phyloP scores from a whole-genome alignment of 2,329 filamentous ascomycete species.

The Keithomyces neogunnii region DNA sequence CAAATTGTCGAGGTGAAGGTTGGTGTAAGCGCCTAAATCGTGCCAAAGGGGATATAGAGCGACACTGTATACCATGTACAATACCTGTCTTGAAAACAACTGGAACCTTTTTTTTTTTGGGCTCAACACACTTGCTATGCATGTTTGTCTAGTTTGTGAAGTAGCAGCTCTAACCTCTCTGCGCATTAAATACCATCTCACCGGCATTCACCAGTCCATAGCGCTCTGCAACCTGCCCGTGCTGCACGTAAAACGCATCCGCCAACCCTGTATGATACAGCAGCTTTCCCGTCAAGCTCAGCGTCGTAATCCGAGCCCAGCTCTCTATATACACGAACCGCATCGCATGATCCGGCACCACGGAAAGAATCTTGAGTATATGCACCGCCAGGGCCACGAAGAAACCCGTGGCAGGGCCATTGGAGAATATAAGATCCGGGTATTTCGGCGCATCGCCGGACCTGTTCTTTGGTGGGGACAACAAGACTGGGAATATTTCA shows the following conservation, averaged over 20 bases:
- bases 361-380: constrained; percentile 34
- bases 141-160: background rate
- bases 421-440: constrained; percentile 73
- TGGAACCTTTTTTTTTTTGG: background rate
- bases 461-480: constrained; percentile 19
- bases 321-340: constrained; percentile 83
- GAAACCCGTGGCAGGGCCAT: constrained; percentile 83
- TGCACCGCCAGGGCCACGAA: constrained; percentile 53
- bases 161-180: constrained; percentile 10
- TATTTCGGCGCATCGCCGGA: constrained; percentile 27
- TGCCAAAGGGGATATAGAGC: background rate
- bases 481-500: constrained; percentile 51
- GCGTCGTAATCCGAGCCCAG: constrained; percentile 73
- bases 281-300: constrained; percentile 80
- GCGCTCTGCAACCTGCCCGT: constrained; percentile 50
- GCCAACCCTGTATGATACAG: constrained; percentile 56
- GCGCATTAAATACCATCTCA: constrained; percentile 31
- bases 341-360: constrained; percentile 47
- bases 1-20: constrained; percentile 7
- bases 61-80: constrained; percentile 13
- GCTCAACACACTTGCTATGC: background rate
- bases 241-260: constrained; percentile 78
- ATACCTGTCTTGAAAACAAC: constrained; percentile 9
- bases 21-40: constrained; percentile 5
- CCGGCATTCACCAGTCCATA: constrained; percentile 30